Percentiles rank a stretch among this genome's conserved stretches.
Evolutionary conservation across 768 basidiomycete species (phyloP).

Genomic region (Phaeotremella skinneri): DNA sequence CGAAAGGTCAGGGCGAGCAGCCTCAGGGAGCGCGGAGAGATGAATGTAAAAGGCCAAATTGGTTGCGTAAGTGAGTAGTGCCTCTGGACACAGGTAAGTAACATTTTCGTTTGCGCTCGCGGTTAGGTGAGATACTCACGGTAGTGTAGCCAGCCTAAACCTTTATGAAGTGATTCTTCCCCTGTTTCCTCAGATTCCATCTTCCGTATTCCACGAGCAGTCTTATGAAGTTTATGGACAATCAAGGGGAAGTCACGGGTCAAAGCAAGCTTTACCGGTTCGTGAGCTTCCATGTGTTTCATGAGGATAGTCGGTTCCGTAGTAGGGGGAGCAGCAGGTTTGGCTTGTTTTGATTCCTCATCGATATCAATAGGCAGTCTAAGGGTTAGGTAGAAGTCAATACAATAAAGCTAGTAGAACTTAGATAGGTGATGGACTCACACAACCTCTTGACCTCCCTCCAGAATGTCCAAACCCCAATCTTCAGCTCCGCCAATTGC

Average conservation of each 20-base stretch:
- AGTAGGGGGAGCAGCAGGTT: slow-evolving; percentile 23
- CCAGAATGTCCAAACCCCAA: slow-evolving; percentile 71
- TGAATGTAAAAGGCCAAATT: slow-evolving; percentile 89
- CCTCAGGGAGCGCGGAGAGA: slow-evolving; percentile 69
- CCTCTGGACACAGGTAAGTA: slow-evolving; percentile 59
- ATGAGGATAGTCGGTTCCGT: slow-evolving; percentile 34
- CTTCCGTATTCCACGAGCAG: slow-evolving; percentile 44
- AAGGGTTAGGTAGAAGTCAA: neutral
- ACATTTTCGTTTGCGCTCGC: neutral
- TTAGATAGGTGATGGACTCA: slow-evolving; percentile 6
- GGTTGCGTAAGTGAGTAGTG: slow-evolving; percentile 82
- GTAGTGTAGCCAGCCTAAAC: slow-evolving; percentile 63
- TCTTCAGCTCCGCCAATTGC: slow-evolving; percentile 67
- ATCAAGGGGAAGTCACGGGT: slow-evolving; percentile 49
- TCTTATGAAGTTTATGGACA: slow-evolving; percentile 46
- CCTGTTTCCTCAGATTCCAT: slow-evolving; percentile 39
- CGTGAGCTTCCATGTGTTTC: slow-evolving; percentile 40
- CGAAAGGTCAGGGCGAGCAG: slow-evolving; percentile 60
- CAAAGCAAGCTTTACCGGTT: slow-evolving; percentile 49
- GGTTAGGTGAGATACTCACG: slow-evolving; percentile 59
- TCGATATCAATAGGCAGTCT: slow-evolving; percentile 6
- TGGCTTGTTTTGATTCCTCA: slow-evolving; percentile 4
- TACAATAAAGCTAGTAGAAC: neutral
- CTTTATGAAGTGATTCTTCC: slow-evolving; percentile 41
- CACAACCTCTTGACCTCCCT: slow-evolving; percentile 13